A percentile compares a stretch with the other conserved stretches of the same genome.
phyloP scores from a whole-genome alignment of 768 basidiomycete genomes.

The Multifurca ochricompacta region DNA sequence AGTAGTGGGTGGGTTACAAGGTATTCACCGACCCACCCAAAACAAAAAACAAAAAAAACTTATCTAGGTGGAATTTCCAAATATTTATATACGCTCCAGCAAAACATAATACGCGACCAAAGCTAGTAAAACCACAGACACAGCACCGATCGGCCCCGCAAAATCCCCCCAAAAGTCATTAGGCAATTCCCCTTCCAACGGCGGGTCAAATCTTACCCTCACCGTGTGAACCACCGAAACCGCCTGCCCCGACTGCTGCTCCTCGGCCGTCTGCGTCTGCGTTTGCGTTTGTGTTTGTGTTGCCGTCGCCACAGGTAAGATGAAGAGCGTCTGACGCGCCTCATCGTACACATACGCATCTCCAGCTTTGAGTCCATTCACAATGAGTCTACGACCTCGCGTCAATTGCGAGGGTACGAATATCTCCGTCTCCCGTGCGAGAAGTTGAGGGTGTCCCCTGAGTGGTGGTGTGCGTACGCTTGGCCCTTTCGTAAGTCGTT shows the following conservation, averaged over 20 bases:
- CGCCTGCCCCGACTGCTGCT: too few relatives aligned
- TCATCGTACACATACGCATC: constrained; percentile 57
- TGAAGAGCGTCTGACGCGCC: constrained; percentile 64
- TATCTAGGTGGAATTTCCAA: too few relatives aligned
- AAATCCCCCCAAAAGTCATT: constrained; percentile 66
- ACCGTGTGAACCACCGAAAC: constrained; percentile 45
- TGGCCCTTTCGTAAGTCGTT: constrained; percentile 12
- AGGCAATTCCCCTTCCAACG: constrained; percentile 44
- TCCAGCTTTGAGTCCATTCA: constrained; percentile 44
- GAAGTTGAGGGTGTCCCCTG: constrained; percentile 32
- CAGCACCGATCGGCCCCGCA: constrained; percentile 28
- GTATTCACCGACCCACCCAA: too few relatives aligned
- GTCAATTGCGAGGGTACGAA: constrained; percentile 64
- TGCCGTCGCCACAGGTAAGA: constrained; percentile 40
- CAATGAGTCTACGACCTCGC: constrained; percentile 46
- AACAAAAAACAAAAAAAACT: too few relatives aligned
- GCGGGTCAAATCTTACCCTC: constrained; percentile 48
- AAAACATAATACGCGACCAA: constrained; percentile 24
- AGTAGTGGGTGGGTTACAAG: too few relatives aligned
- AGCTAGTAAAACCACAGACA: constrained; percentile 28
- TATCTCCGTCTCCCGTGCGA: constrained; percentile 71
- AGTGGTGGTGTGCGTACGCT: constrained; percentile 34
- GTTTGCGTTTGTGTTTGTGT: constrained; percentile 23
- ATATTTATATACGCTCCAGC: not conserved
- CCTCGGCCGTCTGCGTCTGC: too few relatives aligned